These are phyloP conservation scores for Starmerella apis DNA, from an alignment of 805 yeast species.

Conservation along the genomic window DNA sequence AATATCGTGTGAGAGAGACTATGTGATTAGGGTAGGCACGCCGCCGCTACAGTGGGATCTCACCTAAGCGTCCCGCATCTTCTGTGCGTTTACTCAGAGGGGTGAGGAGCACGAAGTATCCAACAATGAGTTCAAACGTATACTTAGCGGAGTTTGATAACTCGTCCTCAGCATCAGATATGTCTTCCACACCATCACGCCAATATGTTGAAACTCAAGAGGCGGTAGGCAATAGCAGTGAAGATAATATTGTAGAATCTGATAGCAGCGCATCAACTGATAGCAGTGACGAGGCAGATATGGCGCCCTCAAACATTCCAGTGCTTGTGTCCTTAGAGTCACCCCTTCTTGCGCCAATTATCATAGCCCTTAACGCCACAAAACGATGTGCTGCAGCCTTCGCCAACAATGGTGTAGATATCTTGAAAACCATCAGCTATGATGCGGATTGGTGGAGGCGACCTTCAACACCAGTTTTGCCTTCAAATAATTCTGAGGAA, in stretches of 20 bases:
- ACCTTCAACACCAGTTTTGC: neutral
- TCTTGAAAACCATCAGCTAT: conserved; percentile 6
- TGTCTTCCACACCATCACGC: neutral
- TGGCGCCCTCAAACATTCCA: neutral
- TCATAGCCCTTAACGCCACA: conserved; percentile 13
- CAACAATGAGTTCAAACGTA: neutral
- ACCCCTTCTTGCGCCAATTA: conserved; percentile 10
- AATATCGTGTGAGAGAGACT: neutral
- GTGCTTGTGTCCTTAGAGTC: conserved; percentile 8
- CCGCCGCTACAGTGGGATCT: neutral
- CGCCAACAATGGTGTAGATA: conserved; percentile 14
- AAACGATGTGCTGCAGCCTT: neutral
- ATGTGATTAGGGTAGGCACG: neutral
- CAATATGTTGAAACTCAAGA: neutral
- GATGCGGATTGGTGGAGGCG: conserved; percentile 16
- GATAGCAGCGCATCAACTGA: conserved; percentile 2
- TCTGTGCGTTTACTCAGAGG: neutral
- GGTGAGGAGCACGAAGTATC: neutral
- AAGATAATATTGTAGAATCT: neutral
- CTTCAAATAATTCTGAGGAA: neutral
- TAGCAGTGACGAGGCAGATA: neutral
- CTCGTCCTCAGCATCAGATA: neutral
- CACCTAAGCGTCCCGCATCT: neutral
- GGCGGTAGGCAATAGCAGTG: neutral
- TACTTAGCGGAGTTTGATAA: neutral